These are phyloP conservation scores for Mycena belliarum DNA, from an alignment of 768 basidiomycete genomes.

Conservation along the genomic window DNA sequence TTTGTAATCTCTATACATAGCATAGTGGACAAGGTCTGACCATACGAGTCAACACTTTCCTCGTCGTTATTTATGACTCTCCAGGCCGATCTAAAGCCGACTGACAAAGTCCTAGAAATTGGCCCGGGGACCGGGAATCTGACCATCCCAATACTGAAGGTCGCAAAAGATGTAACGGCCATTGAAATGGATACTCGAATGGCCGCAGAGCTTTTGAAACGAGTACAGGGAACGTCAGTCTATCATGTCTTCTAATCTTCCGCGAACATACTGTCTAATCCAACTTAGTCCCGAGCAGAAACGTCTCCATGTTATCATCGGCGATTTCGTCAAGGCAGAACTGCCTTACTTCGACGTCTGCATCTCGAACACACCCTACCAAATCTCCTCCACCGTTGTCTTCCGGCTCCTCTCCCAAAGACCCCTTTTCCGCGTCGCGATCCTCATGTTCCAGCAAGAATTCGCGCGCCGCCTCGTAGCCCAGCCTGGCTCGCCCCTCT, in stretches of 20 bases:
- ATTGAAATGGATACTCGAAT: constrained; percentile 98
- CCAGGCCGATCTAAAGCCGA: too few species aligned
- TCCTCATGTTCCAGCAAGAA: constrained; percentile 99
- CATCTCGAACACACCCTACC: constrained; percentile 98
- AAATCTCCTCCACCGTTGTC: constrained; percentile 95
- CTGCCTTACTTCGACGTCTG: constrained; percentile 98
- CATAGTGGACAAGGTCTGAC: not conserved
- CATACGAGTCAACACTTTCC: too few species aligned
- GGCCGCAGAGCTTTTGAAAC: constrained; percentile 95
- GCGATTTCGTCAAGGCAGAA: constrained; percentile 97
- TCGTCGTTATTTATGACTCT: too few species aligned
- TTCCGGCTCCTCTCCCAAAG: constrained; percentile 96
- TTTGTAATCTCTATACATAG: too few species aligned
- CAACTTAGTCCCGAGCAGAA: constrained; percentile 81
- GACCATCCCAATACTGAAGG: constrained; percentile 51
- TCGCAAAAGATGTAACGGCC: constrained; percentile 80
- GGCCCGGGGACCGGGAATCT: too few species aligned
- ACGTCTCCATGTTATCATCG: constrained; percentile 90
- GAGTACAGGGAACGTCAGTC: constrained; percentile 95
- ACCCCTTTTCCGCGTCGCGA: constrained; percentile 87
- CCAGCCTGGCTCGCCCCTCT: constrained; percentile 75
- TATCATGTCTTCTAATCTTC: constrained; percentile 1
- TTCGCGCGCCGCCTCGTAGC: constrained; percentile 92
- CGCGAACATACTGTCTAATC: not conserved
- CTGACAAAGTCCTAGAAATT: too few species aligned